Evolutionary conservation across 371 early-diverging fungal genomes (phyloP), one percentile per base, ranked within the genome.

Genomic region (Zancudomyces culisetae): DNA sequence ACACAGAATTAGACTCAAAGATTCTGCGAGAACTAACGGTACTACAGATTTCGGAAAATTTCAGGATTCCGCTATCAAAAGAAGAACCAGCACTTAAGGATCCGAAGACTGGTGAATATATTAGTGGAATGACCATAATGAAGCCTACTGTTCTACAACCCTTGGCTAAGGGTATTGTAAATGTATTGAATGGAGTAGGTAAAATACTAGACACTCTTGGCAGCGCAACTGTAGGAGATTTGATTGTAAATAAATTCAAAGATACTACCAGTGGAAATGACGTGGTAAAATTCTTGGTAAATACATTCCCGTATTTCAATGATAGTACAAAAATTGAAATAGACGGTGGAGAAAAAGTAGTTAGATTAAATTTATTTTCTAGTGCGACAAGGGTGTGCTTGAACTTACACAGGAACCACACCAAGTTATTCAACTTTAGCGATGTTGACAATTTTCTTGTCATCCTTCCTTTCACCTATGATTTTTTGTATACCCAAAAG

Each of bases 111-210:
- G 13, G 30, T 29, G 18, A 49, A 23, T 56, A 58, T 1, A 52
- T 52, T 18, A 58, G 60, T 0, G 66, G 57, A 0, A 78, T 89
- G 8, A 85, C 80, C 8, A 51, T 85, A 42, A 71, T 75, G 19
- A 75, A 84, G 52, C 77, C 82, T 2, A 75, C 76, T 15, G 62
- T 61, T 29, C 62, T 82, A 29, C 72, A 74, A 39, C 76, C 75
- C 3, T 69, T 86, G 43, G 83, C 79, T 0, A 72, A 76, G 30
- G 71, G 72, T 19, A 72, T 88, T 41, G 66, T 72, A 1, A 60
- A 66, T 2, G 73, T 75, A 0, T 57, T 87, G 39, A 81, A 83
- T 49, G 81, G 79, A 23, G 81, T 81, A 0, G 88, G 86, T 1
- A 65, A 61, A 18, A 69, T 72, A 21, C 58, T 88, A 4, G 55